phyloP scores from a whole-genome alignment of 352 stramenopile species.

The Pythium folliculosum region DNA sequence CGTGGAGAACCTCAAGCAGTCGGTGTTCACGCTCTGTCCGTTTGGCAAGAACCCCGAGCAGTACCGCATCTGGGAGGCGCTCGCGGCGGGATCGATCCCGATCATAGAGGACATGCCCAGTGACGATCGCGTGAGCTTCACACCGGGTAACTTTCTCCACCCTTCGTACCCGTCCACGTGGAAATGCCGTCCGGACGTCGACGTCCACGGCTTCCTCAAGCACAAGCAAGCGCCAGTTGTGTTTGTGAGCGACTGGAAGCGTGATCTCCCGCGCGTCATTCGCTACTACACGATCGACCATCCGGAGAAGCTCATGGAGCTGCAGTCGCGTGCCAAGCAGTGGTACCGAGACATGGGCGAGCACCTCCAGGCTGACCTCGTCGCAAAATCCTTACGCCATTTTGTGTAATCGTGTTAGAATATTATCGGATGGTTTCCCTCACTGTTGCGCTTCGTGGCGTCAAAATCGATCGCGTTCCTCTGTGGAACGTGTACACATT shows the following conservation, averaged over 20 bases:
- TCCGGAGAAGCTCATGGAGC: conserved; percentile 33
- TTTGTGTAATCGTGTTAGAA: conserved; percentile 1
- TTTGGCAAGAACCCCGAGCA: conserved; percentile 70
- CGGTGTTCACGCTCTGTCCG: conserved; percentile 62
- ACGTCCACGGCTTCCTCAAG: conserved; percentile 55
- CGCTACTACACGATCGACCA: conserved; percentile 35
- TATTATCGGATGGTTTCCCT: too few species aligned
- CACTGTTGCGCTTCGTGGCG: too few species aligned
- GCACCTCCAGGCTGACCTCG: conserved; percentile 42
- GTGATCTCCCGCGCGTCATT: conserved; percentile 47
- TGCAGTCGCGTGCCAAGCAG: conserved; percentile 35
- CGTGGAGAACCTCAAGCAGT: conserved; percentile 56
- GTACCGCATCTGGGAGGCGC: conserved; percentile 70
- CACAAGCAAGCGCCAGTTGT: conserved; percentile 53
- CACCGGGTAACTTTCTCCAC: conserved; percentile 58
- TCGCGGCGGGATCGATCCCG: conserved; percentile 61
- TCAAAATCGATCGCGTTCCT: too few species aligned
- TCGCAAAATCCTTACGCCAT: conserved; percentile 17
- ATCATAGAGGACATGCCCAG: conserved; percentile 58
- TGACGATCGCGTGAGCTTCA: background rate
- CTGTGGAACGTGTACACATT: too few species aligned
- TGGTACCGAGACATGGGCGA: conserved; percentile 46
- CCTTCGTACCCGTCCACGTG: conserved; percentile 60
- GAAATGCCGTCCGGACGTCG: conserved; percentile 48
- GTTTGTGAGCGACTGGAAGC: conserved; percentile 60